Conservation (phyloP, 1,284 basidiomycete species). For the Termitomyces sp. region DNA sequence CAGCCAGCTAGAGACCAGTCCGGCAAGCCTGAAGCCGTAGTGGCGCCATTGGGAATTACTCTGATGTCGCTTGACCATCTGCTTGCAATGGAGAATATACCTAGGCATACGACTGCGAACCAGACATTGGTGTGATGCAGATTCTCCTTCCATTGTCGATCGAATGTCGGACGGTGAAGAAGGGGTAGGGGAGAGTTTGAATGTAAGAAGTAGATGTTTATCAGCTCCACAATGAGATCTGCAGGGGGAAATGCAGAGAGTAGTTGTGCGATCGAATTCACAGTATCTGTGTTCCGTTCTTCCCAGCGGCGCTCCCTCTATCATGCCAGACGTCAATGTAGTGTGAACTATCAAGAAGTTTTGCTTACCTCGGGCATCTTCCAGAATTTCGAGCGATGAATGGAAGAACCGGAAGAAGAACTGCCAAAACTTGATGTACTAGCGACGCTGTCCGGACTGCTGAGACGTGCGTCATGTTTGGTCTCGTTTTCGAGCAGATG, state of each 20-base stretch:
- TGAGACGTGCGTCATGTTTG: constrained; percentile 8
- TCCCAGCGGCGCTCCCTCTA: constrained; percentile 63
- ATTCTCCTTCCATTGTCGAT: constrained; percentile 49
- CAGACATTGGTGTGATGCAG: constrained; percentile 53
- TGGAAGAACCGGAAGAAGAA: constrained; percentile 15
- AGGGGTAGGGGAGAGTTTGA: constrained; percentile 56
- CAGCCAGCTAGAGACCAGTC: constrained; percentile 60
- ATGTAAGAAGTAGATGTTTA: constrained; percentile 63
- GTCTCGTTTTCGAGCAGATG: constrained; percentile 33
- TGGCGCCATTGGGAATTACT: constrained; percentile 40
- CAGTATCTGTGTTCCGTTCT: constrained; percentile 33
- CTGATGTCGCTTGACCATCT: constrained; percentile 64
- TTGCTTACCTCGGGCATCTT: constrained; percentile 29
- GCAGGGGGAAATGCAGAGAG: constrained; percentile 48
- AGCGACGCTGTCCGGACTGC: constrained; percentile 7
- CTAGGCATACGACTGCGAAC: constrained; percentile 51
- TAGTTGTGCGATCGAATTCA: constrained; percentile 32
- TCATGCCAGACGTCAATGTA: constrained; percentile 1
- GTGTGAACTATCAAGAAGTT: background rate
- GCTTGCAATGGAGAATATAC: constrained; percentile 69
- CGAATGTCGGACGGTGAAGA: constrained; percentile 66
- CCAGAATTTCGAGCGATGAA: constrained; percentile 37
- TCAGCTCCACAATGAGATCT: constrained; percentile 51
- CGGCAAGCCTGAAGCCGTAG: constrained; percentile 18
- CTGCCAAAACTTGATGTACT: background rate